Conservation (phyloP, 148 eudicot species). For the Rhododendron henanense region DNA sequence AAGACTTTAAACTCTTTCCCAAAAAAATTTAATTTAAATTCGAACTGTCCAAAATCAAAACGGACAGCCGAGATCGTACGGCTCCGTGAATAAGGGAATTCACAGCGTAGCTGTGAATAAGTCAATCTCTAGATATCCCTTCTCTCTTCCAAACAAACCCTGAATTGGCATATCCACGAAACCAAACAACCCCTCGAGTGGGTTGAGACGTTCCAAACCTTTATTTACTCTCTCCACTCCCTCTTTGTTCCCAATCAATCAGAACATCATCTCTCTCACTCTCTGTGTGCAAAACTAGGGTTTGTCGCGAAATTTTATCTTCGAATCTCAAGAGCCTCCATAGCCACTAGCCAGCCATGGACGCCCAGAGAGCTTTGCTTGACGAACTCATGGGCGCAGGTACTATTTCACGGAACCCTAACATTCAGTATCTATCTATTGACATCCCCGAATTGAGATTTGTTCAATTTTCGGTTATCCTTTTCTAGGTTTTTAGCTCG, state of each 20-base stretch:
- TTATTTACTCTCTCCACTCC: background rate
- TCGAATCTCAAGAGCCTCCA: background rate
- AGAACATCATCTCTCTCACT: background rate
- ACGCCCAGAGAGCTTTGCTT: conserved; percentile 96
- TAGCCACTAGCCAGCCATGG: conserved; percentile 45
- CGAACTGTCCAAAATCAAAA: no score
- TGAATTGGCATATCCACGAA: background rate
- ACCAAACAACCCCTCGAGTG: background rate
- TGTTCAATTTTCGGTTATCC: background rate
- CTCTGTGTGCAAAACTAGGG: background rate
- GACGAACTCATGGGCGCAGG: conserved; percentile 99
- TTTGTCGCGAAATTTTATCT: background rate
- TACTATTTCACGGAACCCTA: conserved; percentile 6
- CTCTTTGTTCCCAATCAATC: background rate
- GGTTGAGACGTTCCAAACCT: background rate
- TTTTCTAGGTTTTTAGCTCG: background rate
- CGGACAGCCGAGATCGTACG: no score
- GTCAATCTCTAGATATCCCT: no score
- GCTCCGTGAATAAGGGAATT: no score
- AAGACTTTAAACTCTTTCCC: no score
- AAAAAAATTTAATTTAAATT: no score
- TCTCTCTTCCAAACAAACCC: no score
- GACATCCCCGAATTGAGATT: background rate
- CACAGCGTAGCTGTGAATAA: no score
- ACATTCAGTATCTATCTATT: background rate